A percentile compares a stretch with the other conserved stretches of the same genome.
These are phyloP conservation scores for Isoetes taiwanensis DNA, from an alignment of 75 land plant species.

Conservation along the genomic window DNA sequence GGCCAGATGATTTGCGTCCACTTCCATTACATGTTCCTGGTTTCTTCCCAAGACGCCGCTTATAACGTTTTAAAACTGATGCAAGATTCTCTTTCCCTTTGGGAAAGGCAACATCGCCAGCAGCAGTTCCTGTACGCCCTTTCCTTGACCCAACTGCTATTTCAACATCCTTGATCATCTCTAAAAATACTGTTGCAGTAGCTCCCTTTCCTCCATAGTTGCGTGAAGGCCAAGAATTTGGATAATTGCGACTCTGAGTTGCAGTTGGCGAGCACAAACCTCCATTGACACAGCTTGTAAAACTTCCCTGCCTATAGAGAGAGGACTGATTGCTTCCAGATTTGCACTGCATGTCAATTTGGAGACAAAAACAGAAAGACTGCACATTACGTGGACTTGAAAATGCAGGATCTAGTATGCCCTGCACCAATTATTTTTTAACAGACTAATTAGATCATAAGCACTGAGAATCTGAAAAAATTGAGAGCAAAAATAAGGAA, in stretches of 20 bases:
- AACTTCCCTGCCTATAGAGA: not conserved
- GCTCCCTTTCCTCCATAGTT: constrained; percentile 40
- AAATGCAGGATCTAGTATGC: constrained; percentile 77
- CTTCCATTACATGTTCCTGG: constrained; percentile 21
- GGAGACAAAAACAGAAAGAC: constrained; percentile 56
- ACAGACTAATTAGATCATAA: not conserved
- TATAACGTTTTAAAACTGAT: constrained; percentile 93
- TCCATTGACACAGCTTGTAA: not conserved
- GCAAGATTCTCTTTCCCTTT: constrained; percentile 92
- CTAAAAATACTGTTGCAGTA: constrained; percentile 44
- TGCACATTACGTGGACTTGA: constrained; percentile 53
- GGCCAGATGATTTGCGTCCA: too few relatives aligned
- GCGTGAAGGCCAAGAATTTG: constrained; percentile 21
- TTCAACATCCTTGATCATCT: constrained; percentile 83
- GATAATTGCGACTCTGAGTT: constrained; percentile 13
- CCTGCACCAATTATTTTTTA: constrained; percentile 31
- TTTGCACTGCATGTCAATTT: constrained; percentile 25
- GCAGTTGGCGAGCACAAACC: constrained; percentile 7
- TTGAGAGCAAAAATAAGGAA: not conserved
- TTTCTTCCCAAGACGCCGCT: constrained; percentile 58
- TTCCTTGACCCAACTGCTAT: constrained; percentile 68
- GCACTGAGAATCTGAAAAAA: not conserved
- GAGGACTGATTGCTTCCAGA: constrained; percentile 17
- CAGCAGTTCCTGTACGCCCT: constrained; percentile 92
- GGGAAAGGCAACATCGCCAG: constrained; percentile 97